Conservation (phyloP, 345 rosid species). For the Gossypium rotundifolium region DNA sequence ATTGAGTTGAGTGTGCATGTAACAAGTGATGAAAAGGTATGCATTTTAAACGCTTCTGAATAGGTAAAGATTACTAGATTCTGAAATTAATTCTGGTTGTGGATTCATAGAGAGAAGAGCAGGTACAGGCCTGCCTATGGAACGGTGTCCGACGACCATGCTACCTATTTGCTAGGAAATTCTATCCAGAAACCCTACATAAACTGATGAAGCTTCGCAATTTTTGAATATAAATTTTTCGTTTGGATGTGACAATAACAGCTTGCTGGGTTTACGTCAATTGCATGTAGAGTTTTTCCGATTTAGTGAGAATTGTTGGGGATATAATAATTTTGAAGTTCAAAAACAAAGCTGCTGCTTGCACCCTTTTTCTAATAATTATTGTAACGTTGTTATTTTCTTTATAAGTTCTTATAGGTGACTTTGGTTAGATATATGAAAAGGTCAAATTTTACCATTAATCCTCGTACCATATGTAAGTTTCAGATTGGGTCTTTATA, state of each 20-base stretch:
- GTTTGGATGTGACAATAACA: constrained; percentile 12
- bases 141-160: constrained; percentile 94
- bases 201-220: constrained; percentile 58
- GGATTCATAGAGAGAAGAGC: constrained; percentile 49
- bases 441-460: no score
- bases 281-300: no score
- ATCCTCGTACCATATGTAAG: no score
- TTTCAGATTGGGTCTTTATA: no score
- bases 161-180: constrained; percentile 89
- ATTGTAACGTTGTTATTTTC: no score
- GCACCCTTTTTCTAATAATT: no score
- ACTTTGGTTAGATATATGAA: no score
- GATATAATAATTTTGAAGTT: no score
- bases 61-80: background rate
- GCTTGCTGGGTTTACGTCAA: no score
- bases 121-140: constrained; percentile 64
- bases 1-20: constrained; percentile 65
- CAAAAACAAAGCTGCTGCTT: no score
- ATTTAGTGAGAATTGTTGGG: no score
- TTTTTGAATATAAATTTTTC: constrained; percentile 42
- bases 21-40: constrained; percentile 79
- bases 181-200: constrained; percentile 62
- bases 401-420: no score
- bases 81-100: background rate
- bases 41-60: background rate